Conservation (phyloP, 352 stramenopile genomes). For the Globisporangium nagaii region DNA sequence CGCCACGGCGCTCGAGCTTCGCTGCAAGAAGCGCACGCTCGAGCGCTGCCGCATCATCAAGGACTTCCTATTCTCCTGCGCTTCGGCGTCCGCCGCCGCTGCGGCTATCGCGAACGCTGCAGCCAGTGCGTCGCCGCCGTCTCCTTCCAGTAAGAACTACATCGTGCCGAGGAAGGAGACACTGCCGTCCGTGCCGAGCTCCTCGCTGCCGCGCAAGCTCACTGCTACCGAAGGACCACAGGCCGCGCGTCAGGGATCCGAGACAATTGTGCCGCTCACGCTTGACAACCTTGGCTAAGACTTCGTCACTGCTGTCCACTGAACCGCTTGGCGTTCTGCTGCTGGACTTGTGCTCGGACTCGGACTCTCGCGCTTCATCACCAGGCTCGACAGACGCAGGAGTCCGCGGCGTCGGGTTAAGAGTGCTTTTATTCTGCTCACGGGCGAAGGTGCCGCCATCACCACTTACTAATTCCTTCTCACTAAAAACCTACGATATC, state of each 20-base stretch:
- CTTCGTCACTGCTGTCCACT: not conserved
- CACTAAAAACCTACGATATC: conserved; percentile 1
- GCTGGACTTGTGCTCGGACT: not conserved
- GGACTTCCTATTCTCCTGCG: conserved; percentile 31
- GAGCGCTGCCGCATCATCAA: conserved; percentile 52
- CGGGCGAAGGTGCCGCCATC: not conserved
- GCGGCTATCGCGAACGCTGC: not conserved
- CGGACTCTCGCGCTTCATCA: too few relatives aligned
- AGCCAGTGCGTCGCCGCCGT: not conserved
- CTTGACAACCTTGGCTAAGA: conserved; percentile 1
- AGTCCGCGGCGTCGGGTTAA: not conserved
- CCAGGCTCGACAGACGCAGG: not conserved
- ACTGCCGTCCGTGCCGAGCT: conserved; percentile 14
- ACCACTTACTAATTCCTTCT: not conserved
- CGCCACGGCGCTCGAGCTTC: conserved; percentile 42
- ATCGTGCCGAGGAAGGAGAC: conserved; percentile 3
- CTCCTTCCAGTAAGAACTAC: conserved; percentile 1
- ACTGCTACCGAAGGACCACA: too few relatives aligned
- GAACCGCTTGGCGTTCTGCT: not conserved
- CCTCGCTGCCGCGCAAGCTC: conserved; percentile 16
- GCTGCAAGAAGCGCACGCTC: conserved; percentile 55
- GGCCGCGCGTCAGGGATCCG: not conserved
- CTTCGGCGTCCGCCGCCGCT: not conserved
- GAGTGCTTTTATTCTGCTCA: conserved; percentile 3
- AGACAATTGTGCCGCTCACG: conserved; percentile 2